Evolutionary conservation across 1,284 basidiomycete genomes (phyloP), one percentile per base, ranked within the genome.

Genomic region (Mycosarcoma maydis): DNA sequence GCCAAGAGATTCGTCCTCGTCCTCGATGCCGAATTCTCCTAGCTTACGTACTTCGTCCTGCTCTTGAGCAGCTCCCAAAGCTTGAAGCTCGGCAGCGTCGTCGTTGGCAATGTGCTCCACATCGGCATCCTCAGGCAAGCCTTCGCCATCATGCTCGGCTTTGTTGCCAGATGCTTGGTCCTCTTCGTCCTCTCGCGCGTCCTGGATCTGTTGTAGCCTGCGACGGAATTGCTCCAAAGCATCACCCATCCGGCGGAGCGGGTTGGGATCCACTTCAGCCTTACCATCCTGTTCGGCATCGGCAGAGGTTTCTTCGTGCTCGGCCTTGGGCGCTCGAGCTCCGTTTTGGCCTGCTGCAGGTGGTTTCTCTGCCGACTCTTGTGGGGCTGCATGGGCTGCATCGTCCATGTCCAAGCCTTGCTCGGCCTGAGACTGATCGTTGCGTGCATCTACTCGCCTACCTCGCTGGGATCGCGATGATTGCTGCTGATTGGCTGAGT

Each of bases 241-340:
- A 79, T 98, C 94, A 32, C 93, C 94, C 3, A 95, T 87, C 62
- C 88, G 90, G 52, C 93, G 90, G 24, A 90, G 83, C 4, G 91
- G 88, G 73, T 92, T 90, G 30, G 69, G 62, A 29, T 78, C 79
- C 38, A 62, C 62, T 16, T 75, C 67, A 33, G 58, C 62, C 33
- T 65, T 72, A 16, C 69, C 67, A 3, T 71, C 67, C 26, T 77
- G 59, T 13, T 66, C 54, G 29, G 42, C 61, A 23, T 72, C 54
- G 20, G 41, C 54, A 14, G 53, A 46, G 26, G 46, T 22, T 38
- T 54, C 60, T 38, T 60, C 42, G 9, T 47, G 40, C 51, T 60
- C 43, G 7, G 57, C 37, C 33, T 55, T 46, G 23, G 47, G 59
- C 8, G 60, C 55, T 2, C 45, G 43, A 1, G 69, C 43, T 11